These are phyloP conservation scores for Neofusicoccum kwambonambiense DNA, from an alignment of 2,329 filamentous ascomycete species.

Conservation along the genomic window DNA sequence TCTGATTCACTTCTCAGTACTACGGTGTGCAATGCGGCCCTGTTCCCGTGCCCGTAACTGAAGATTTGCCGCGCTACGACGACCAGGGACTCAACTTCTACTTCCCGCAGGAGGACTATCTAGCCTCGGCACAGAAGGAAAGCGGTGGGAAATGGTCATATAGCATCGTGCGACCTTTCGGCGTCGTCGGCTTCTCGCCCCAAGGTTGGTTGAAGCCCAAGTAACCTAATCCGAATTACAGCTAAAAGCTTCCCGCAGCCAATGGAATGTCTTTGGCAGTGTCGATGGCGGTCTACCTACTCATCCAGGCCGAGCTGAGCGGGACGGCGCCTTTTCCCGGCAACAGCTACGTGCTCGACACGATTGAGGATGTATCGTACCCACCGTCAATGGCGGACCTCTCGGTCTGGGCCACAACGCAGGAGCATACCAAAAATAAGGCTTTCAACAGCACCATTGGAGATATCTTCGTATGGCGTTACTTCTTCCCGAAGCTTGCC, in stretches of 20 bases:
- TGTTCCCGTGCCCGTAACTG: constrained; percentile 17
- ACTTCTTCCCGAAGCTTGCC: constrained; percentile 43
- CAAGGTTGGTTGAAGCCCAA: background rate
- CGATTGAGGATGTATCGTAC: constrained; percentile 36
- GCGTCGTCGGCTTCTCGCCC: constrained; percentile 29
- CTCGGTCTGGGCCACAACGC: constrained; percentile 37
- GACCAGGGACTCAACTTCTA: constrained; percentile 20
- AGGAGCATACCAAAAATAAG: constrained; percentile 34
- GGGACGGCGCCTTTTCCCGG: constrained; percentile 36
- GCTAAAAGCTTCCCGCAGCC: constrained; percentile 5
- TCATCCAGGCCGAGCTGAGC: constrained; percentile 36
- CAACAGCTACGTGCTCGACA: constrained; percentile 33
- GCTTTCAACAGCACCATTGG: constrained; percentile 45
- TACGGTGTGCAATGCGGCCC: constrained; percentile 20
- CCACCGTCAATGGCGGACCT: constrained; percentile 37
- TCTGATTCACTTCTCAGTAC: constrained; percentile 3
- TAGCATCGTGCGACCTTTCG: constrained; percentile 33
- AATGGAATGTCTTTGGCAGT: constrained; percentile 43
- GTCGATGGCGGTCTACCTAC: constrained; percentile 42
- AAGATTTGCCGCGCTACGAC: constrained; percentile 15
- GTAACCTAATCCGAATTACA: too few species aligned
- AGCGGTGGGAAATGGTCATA: constrained; percentile 26
- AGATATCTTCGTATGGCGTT: constrained; percentile 39
- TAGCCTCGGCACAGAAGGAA: constrained; percentile 21
- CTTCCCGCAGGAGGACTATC: constrained; percentile 21